Evolutionary conservation across 2,329 filamentous ascomycete species (phyloP).

Genomic region (Colletotrichum eleusines): DNA sequence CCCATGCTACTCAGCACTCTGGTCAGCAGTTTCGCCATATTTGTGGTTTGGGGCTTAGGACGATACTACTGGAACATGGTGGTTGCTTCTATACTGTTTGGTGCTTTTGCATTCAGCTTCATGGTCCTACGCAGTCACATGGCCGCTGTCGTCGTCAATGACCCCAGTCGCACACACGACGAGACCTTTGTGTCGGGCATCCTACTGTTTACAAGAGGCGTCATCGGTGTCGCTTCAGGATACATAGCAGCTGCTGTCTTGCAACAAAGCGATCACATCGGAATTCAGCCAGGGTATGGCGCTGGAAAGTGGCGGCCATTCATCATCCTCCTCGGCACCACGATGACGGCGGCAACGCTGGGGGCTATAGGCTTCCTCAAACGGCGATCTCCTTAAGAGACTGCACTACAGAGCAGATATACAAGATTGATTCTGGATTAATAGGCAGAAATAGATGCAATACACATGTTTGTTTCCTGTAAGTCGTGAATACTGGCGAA

Average conservation of each 20-base stretch:
- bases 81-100: slow-evolving; percentile 10
- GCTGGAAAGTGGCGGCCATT: slow-evolving; percentile 22
- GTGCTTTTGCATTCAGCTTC: slow-evolving; percentile 29
- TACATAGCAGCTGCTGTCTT: slow-evolving; percentile 26
- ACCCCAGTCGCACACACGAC: background rate
- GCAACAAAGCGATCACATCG: slow-evolving; percentile 8
- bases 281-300: slow-evolving; percentile 16
- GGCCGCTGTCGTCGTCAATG: slow-evolving; percentile 17
- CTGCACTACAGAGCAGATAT: background rate
- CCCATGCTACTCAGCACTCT: slow-evolving; percentile 27
- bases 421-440: background rate
- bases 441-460: background rate
- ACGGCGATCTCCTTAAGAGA: background rate
- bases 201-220: slow-evolving; percentile 15
- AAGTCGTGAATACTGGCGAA: too few relatives aligned
- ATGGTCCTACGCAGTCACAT: slow-evolving; percentile 29
- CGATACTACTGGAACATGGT: slow-evolving; percentile 30
- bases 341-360: slow-evolving; percentile 13
- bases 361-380: slow-evolving; percentile 1
- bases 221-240: slow-evolving; percentile 23
- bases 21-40: slow-evolving; percentile 10
- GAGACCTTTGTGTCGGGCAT: slow-evolving; percentile 14
- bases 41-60: slow-evolving; percentile 17
- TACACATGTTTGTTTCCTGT: background rate
- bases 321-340: slow-evolving; percentile 5